phyloP scores from a whole-genome alignment of 1,139 yeast genomes.

The Blastobotrys petasosporus region DNA sequence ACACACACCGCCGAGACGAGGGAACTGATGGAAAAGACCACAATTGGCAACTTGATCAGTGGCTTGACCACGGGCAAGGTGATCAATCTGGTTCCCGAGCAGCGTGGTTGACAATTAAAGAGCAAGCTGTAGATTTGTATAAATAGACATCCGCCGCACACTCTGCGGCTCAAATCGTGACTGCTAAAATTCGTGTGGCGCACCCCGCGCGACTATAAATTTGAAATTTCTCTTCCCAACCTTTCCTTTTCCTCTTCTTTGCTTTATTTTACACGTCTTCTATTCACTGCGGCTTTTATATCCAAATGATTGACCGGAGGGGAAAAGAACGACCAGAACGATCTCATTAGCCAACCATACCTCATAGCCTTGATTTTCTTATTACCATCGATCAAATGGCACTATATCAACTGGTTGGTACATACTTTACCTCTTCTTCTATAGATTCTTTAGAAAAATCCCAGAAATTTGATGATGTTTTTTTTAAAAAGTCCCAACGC shows the following conservation, averaged over 20 bases:
- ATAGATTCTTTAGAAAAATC: neutral
- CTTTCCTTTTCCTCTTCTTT: constrained; percentile 7
- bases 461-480: neutral
- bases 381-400: constrained; percentile 2
- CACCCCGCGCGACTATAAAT: neutral
- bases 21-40: constrained; percentile 52
- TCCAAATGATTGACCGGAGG: constrained; percentile 13
- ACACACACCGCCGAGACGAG: constrained; percentile 54
- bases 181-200: too few relatives aligned
- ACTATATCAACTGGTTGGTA: constrained; percentile 9
- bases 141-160: too few relatives aligned
- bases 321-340: constrained; percentile 15
- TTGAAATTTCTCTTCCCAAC: constrained; percentile 1
- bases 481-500: neutral
- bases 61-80: constrained; percentile 55
- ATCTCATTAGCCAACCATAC: constrained; percentile 7
- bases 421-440: neutral
- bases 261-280: constrained; percentile 12
- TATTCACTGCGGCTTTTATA: constrained; percentile 14
- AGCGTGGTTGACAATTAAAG: constrained; percentile 12
- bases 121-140: neutral
- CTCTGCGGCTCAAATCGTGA: neutral
- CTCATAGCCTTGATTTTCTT: constrained; percentile 12
- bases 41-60: constrained; percentile 40
- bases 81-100: constrained; percentile 41